These are phyloP conservation scores for Taphrina deformans DNA, from an alignment of 1,139 yeast species.

Conservation along the genomic window DNA sequence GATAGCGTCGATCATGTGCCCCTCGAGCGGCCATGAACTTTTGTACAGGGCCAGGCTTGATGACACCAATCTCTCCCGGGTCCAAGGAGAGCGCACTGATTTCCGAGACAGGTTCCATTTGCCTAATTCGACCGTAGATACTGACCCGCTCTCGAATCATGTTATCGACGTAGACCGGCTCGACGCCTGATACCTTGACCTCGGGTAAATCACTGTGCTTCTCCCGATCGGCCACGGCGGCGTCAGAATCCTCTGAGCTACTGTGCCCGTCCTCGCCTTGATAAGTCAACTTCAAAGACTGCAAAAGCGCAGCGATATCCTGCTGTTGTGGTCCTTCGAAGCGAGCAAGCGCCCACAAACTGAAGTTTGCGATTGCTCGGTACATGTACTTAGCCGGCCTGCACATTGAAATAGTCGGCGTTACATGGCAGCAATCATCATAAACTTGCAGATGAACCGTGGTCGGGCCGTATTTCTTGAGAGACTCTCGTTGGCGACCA, in stretches of 20 bases:
- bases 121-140: constrained; percentile 23
- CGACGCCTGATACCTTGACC: constrained; percentile 28
- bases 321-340: constrained; percentile 15
- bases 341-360: constrained; percentile 33
- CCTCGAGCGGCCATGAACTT: constrained; percentile 32
- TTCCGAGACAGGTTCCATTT: constrained; percentile 30
- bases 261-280: not conserved
- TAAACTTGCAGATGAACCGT: constrained; percentile 31
- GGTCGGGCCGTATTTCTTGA: constrained; percentile 24
- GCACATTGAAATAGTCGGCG: constrained; percentile 33
- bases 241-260: constrained; percentile 4
- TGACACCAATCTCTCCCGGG: constrained; percentile 26
- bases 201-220: not conserved
- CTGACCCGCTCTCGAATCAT: constrained; percentile 34
- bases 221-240: not conserved
- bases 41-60: constrained; percentile 31
- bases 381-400: constrained; percentile 32
- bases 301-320: constrained; percentile 12
- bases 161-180: constrained; percentile 24
- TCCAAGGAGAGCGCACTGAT: constrained; percentile 13
- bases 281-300: not conserved
- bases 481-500: constrained; percentile 10
- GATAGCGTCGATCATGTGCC: constrained; percentile 19
- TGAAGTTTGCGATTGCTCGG: constrained; percentile 33
- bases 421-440: constrained; percentile 35